Evolutionary conservation across 2,329 filamentous ascomycete genomes (phyloP).

Genomic region (Aspergillus viridinutans): DNA sequence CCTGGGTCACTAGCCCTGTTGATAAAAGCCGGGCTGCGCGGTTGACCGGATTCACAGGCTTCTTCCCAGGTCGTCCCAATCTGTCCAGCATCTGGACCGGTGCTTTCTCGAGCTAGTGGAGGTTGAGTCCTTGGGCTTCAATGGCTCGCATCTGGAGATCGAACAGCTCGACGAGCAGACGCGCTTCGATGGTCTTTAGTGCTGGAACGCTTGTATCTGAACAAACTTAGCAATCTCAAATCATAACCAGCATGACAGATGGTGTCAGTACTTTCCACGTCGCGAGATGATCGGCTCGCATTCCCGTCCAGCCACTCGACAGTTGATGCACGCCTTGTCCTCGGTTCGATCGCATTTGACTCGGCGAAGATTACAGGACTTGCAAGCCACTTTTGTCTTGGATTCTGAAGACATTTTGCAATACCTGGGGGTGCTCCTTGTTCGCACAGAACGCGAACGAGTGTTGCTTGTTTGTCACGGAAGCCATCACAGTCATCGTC

Average conservation of each 20-base stretch:
- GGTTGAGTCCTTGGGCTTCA: neutral
- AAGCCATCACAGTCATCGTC: too few species aligned
- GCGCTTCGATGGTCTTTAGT: neutral
- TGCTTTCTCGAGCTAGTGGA: neutral
- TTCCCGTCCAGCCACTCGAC: conserved; percentile 1
- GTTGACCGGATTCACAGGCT: neutral
- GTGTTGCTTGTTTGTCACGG: too few species aligned
- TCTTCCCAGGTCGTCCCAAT: neutral
- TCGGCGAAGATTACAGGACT: conserved; percentile 5
- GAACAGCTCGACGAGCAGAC: neutral
- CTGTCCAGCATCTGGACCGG: too few species aligned
- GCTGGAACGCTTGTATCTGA: neutral
- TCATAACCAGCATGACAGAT: neutral
- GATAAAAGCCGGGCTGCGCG: neutral
- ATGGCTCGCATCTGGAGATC: neutral
- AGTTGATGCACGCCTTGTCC: conserved; percentile 1
- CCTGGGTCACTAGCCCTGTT: neutral
- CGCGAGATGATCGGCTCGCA: conserved; percentile 10
- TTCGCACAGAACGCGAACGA: neutral
- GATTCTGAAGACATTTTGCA: neutral
- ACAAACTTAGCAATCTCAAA: neutral
- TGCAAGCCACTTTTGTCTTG: conserved; percentile 6
- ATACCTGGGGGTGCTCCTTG: neutral
- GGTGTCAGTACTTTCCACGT: conserved; percentile 6
- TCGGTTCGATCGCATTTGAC: conserved; percentile 8